Base-by-base conservation (phyloP, 306 rosid species). In the Carpinus viminea region DNA sequence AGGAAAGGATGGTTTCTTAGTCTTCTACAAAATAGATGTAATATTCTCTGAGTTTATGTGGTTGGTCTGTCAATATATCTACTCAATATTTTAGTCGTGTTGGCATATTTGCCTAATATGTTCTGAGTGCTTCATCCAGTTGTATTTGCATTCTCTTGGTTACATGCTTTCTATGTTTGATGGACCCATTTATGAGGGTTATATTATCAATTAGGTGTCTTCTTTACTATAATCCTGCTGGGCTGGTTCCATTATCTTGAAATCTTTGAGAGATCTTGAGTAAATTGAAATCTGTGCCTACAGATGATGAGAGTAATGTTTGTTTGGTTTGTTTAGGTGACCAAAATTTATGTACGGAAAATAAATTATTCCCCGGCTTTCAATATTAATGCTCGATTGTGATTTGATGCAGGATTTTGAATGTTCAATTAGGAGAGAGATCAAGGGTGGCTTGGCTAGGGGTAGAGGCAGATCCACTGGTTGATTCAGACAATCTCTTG, bases 391-490 rank as follows among this genome's bases (percentile, higher is more conserved):
- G 8, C 76, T 70, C 56, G 69, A 34, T 60, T 20, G 10, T 78
- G 77, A 75, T 76, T 73, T 46, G 83, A 7, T 73, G 82, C 92
- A 96, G 99, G 92, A 68, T 85, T 24, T 21, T 96, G 89, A 96
- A 96, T 68, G 90, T 89, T 68, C 99, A 90, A 77, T 69, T 93
- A 72, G 99, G 99, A 72, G 99, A 96, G 86, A 80, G 94, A 74
- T 96, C 98, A 12, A 85, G 96, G 87, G 85, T 92, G 70, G 98
- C 94, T 43, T 96, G 99, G 99, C 94, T 96, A 47, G 98, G 99
- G 21, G 88, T 96, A 46, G 99, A 96, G 93, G 98, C 91, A 24
- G 96, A 96, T 83, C 96, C 98, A 43, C 79, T 96, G 80, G 93
- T 87, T 83, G 90, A 89, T 24, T 90, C 99, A 10, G 97, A 92